A percentile compares a stretch with the other conserved stretches of the same genome.
Conservation (phyloP, 371 early-diverging fungal genomes). For the Mucor ambiguus region DNA sequence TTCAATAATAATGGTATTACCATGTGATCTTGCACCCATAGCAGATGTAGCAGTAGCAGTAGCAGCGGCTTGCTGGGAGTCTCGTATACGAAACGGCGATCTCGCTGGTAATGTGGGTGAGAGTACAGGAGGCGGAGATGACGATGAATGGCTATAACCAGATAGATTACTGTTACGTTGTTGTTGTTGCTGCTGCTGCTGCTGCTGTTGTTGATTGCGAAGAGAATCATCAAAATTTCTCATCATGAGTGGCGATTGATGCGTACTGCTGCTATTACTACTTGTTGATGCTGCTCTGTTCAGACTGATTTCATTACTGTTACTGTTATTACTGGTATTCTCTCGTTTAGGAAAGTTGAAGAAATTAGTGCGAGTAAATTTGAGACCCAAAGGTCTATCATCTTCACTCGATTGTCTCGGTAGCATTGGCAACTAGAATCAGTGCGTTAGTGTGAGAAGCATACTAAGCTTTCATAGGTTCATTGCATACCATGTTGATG, state of each 20-base stretch:
- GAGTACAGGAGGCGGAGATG: slow-evolving; percentile 4
- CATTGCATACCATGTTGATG: not conserved
- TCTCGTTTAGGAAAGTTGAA: slow-evolving; percentile 22
- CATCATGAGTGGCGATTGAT: slow-evolving; percentile 8
- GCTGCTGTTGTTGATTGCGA: not conserved
- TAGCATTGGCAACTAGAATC: slow-evolving; percentile 21
- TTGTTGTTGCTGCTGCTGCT: too few relatives aligned
- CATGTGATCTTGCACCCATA: slow-evolving; percentile 16
- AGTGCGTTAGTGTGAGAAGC: not conserved
- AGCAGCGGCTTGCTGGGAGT: slow-evolving; percentile 26
- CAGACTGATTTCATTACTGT: not conserved
- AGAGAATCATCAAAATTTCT: not conserved
- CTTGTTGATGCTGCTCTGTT: slow-evolving; percentile 3
- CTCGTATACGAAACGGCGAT: slow-evolving; percentile 49
- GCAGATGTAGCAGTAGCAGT: not conserved
- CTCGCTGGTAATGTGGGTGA: slow-evolving; percentile 43
- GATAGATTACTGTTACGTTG: slow-evolving; percentile 2
- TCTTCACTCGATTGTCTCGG: slow-evolving; percentile 27
- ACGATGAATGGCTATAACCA: slow-evolving; percentile 3
- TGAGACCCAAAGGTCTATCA: slow-evolving; percentile 31
- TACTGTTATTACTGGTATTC: not conserved
- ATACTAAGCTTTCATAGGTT: not conserved
- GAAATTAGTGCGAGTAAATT: slow-evolving; percentile 28
- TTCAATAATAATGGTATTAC: slow-evolving; percentile 14
- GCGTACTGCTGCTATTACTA: slow-evolving; percentile 1